phyloP scores from a whole-genome alignment of 2,329 filamentous ascomycete genomes.

The Ophidiomyces ophidiicola region DNA sequence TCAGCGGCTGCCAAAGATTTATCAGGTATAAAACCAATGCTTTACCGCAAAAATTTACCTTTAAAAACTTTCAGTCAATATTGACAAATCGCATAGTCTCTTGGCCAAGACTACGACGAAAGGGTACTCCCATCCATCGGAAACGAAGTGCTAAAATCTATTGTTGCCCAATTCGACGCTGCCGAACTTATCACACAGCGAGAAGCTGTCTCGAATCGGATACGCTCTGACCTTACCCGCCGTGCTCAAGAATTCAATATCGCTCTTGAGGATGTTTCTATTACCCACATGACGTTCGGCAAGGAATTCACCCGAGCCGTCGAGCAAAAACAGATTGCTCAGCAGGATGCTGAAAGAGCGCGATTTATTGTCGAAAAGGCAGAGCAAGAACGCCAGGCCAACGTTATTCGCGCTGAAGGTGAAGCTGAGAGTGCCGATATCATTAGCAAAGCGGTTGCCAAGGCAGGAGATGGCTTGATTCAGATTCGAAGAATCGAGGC shows the following conservation, averaged over 20 bases:
- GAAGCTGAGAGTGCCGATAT: slow-evolving; percentile 95
- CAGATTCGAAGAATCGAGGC: slow-evolving; percentile 97
- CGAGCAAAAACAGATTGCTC: slow-evolving; percentile 99
- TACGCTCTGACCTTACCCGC: slow-evolving; percentile 80
- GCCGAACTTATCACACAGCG: slow-evolving; percentile 97
- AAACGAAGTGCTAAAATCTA: slow-evolving; percentile 97
- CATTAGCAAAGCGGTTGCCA: slow-evolving; percentile 85
- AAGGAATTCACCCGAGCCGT: slow-evolving; percentile 98
- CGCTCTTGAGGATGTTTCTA: slow-evolving; percentile 93
- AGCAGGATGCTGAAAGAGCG: slow-evolving; percentile 94
- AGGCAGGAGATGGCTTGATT: slow-evolving; percentile 83
- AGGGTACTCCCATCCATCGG: slow-evolving; percentile 95
- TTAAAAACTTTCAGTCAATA: neutral
- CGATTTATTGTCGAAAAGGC: slow-evolving; percentile 97
- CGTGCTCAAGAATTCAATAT: slow-evolving; percentile 98
- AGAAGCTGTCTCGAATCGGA: slow-evolving; percentile 90
- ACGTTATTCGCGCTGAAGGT: slow-evolving; percentile 94
- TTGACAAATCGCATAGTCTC: slow-evolving; percentile 50
- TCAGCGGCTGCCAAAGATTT: slow-evolving; percentile 86
- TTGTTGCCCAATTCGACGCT: slow-evolving; percentile 97
- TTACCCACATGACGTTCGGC: slow-evolving; percentile 99
- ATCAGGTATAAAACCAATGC: slow-evolving; percentile 57
- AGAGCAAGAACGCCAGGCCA: slow-evolving; percentile 96
- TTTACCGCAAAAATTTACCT: neutral
- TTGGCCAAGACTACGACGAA: slow-evolving; percentile 97